Conservation (phyloP, 148 eudicot species). For the Polygonum aviculare region DNA sequence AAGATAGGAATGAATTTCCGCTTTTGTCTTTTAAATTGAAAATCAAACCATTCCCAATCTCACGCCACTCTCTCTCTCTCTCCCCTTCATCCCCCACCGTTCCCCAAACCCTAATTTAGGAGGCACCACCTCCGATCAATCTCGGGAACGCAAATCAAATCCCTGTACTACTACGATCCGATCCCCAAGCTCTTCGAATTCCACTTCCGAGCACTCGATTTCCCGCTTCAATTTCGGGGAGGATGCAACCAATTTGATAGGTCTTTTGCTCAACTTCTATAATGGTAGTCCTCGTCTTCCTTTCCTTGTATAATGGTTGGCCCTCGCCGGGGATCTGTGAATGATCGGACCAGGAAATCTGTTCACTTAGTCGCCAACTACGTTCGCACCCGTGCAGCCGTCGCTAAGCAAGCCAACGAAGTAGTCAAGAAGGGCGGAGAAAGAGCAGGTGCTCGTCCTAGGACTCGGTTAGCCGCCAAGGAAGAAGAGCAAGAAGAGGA, state of each 20-base stretch:
- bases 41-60: background rate
- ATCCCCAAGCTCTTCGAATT: background rate
- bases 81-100: background rate
- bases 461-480: conserved; percentile 15
- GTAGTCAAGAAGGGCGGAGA: background rate
- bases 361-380: conserved; percentile 11
- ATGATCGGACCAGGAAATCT: conserved; percentile 6
- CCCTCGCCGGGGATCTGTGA: background rate
- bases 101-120: conserved; percentile 6
- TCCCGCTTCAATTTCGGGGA: background rate
- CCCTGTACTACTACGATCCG: background rate
- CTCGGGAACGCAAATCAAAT: background rate
- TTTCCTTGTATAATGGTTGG: background rate
- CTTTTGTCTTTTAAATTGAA: background rate
- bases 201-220: background rate
- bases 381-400: conserved; percentile 17
- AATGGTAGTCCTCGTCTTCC: conserved; percentile 4
- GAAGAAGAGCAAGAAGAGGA: conserved; percentile 10
- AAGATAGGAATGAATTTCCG: background rate
- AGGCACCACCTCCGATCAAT: background rate
- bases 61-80: background rate
- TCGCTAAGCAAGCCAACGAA: conserved; percentile 10
- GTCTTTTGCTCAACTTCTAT: background rate
- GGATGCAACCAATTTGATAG: background rate
- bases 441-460: conserved; percentile 4